Base-by-base conservation (phyloP, 805 yeast genomes). In the Blastobotrys robertii region DNA sequence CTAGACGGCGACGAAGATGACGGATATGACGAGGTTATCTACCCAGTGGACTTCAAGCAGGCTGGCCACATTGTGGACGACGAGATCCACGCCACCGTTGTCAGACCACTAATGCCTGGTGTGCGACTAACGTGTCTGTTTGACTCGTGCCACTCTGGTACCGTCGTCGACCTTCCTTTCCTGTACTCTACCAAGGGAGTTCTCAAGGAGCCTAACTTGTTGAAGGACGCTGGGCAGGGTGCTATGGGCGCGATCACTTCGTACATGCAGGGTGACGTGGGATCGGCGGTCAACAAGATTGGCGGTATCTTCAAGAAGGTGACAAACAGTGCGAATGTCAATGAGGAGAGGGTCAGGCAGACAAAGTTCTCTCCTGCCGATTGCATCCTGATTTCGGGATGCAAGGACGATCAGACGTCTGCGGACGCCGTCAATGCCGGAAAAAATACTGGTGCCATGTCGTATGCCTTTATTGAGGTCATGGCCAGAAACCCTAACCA, bases 61-160 rank as follows among this genome's bases (percentile, higher is more conserved):
- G 68, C 70, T 3, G 94, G 94, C 2, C 77, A 76, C 34, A 71
- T 84, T 44, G 70, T 77, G 11, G 95, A 84, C 59, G 94, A 84
- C 60, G 70, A 70, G 11, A 68, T 85, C 69, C 90, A 84, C 58
- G 79, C 70, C 40, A 69, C 78, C 33, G 62, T 85, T 74, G 94
- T 85, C 19, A 67, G 64, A 47, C 76, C 86, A 1, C 67, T 85
- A 50, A 81, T 74, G 10, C 71, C 78, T 1, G 94, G 94, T 37
- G 80, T 81, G 37, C 71, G 88, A 46, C 65, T 85, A 42, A 84
- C 94, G 3, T 87, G 88, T 0, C 64, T 84, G 45, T 84, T 81
- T 53, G 95, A 85, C 62, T 79, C 86, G 9, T 85, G 95, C 59
- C 95, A 85, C 58, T 81, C 90, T 1, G 95, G 94, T 9, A 76